Conservation (phyloP, 768 basidiomycete species). For the Hortiboletus campestris region DNA sequence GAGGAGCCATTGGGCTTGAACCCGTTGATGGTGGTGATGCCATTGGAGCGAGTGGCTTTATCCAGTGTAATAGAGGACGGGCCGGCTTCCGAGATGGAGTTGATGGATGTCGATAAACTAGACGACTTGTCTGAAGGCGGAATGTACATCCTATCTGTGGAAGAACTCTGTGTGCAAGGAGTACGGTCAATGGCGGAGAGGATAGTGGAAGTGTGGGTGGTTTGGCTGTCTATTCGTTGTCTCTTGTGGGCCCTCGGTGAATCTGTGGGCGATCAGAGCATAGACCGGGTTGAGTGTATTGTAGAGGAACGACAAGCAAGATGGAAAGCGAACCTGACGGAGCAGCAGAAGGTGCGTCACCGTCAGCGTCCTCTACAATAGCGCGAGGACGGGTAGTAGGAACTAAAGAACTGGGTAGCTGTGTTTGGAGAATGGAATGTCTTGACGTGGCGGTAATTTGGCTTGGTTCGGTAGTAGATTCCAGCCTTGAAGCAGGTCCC, state of each 20-base stretch:
- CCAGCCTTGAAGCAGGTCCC: conserved; percentile 47
- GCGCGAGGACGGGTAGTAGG: conserved; percentile 64
- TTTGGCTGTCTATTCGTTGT: conserved; percentile 55
- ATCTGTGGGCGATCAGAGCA: conserved; percentile 35
- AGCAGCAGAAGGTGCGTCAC: conserved; percentile 26
- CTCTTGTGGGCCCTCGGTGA: conserved; percentile 63
- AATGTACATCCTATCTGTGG: conserved; percentile 48
- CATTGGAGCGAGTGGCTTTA: conserved; percentile 31
- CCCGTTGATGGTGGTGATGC: conserved; percentile 44
- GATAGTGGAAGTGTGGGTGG: conserved; percentile 32
- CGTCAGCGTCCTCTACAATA: conserved; percentile 55
- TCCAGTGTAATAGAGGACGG: conserved; percentile 47
- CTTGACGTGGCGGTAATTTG: conserved; percentile 27
- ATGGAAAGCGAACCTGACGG: conserved; percentile 22
- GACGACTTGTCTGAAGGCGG: conserved; percentile 50
- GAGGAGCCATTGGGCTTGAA: conserved; percentile 38
- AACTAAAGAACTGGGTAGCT: conserved; percentile 44
- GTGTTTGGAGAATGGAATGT: conserved; percentile 25
- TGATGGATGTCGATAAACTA: conserved; percentile 43
- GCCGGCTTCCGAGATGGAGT: conserved; percentile 46
- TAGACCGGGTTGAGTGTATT: conserved; percentile 3
- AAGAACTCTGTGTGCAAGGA: conserved; percentile 26
- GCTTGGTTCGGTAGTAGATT: conserved; percentile 36
- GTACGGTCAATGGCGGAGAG: conserved; percentile 21
- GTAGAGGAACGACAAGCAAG: not conserved